These are phyloP conservation scores for Ceratonia siliqua DNA, from an alignment of 306 rosid species.

Conservation along the genomic window DNA sequence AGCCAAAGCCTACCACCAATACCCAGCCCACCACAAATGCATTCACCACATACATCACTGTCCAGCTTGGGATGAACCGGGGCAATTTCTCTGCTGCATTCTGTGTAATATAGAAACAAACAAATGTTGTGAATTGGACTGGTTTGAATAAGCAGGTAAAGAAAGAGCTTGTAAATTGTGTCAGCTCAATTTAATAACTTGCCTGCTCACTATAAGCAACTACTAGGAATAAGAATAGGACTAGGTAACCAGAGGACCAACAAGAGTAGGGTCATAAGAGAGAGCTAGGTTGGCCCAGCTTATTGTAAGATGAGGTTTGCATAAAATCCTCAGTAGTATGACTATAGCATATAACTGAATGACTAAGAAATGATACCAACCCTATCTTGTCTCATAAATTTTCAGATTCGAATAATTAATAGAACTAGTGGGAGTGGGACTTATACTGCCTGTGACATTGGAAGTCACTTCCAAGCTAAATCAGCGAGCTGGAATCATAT, in stretches of 20 bases:
- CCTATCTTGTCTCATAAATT: constrained; percentile 37
- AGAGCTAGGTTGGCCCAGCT: constrained; percentile 35
- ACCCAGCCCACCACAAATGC: constrained; percentile 75
- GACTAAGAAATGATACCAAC: constrained; percentile 63
- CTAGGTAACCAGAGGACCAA: constrained; percentile 4
- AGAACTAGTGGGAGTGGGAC: constrained; percentile 49
- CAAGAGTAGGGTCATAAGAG: constrained; percentile 39
- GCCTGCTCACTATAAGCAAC: constrained; percentile 16
- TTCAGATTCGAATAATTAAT: constrained; percentile 37
- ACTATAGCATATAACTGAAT: constrained; percentile 45
- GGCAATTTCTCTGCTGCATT: constrained; percentile 84
- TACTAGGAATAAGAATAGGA: constrained; percentile 2
- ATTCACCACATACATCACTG: constrained; percentile 60
- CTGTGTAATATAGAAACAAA: too few species aligned
- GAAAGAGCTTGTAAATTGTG: background rate
- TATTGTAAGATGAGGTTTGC: too few species aligned
- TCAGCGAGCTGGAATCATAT: constrained; percentile 49
- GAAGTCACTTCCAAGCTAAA: constrained; percentile 48
- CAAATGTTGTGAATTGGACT: too few species aligned
- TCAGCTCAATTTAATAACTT: background rate
- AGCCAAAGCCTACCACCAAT: constrained; percentile 74
- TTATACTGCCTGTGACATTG: constrained; percentile 28
- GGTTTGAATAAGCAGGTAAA: background rate
- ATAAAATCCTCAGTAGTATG: too few species aligned
- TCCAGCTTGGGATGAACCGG: constrained; percentile 68